phyloP scores from a whole-genome alignment of 2,329 filamentous ascomycete genomes.

The Stachybotrys elegans region DNA sequence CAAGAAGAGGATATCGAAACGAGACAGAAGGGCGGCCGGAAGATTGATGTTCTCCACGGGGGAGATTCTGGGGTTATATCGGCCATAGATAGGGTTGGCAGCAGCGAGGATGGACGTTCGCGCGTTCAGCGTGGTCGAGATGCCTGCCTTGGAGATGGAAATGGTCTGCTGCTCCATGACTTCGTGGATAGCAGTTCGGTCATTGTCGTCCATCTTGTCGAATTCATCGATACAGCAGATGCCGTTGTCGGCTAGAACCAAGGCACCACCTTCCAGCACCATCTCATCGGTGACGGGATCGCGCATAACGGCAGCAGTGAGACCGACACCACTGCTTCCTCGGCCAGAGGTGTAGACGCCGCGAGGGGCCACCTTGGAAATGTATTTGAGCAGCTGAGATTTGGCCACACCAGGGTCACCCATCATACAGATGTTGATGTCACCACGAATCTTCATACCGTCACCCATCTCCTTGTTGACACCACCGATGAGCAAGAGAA shows the following conservation, averaged over 20 bases:
- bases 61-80: constrained; percentile 95
- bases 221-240: constrained; percentile 86
- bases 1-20: constrained; percentile 95
- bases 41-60: constrained; percentile 99
- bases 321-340: constrained; percentile 75
- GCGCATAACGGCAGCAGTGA: constrained; percentile 78
- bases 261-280: constrained; percentile 74
- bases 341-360: constrained; percentile 81
- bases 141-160: constrained; percentile 72
- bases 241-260: constrained; percentile 76
- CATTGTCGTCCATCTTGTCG: constrained; percentile 84
- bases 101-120: constrained; percentile 93
- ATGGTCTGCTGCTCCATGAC: constrained; percentile 88
- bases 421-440: constrained; percentile 99
- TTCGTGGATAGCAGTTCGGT: constrained; percentile 79
- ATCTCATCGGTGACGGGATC: constrained; percentile 81
- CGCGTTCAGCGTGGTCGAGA: constrained; percentile 79
- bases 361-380: constrained; percentile 93
- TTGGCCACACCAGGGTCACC: constrained; percentile 99
- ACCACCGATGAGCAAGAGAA: constrained; percentile 93
- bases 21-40: constrained; percentile 90
- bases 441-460: constrained; percentile 97
- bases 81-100: constrained; percentile 93
- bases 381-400: constrained; percentile 96
- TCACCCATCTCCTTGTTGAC: constrained; percentile 96